Percentiles rank a stretch among this genome's conserved stretches.
Evolutionary conservation across 2,329 filamentous ascomycete species (phyloP).

Genomic region (Tolypocladium capitatum): DNA sequence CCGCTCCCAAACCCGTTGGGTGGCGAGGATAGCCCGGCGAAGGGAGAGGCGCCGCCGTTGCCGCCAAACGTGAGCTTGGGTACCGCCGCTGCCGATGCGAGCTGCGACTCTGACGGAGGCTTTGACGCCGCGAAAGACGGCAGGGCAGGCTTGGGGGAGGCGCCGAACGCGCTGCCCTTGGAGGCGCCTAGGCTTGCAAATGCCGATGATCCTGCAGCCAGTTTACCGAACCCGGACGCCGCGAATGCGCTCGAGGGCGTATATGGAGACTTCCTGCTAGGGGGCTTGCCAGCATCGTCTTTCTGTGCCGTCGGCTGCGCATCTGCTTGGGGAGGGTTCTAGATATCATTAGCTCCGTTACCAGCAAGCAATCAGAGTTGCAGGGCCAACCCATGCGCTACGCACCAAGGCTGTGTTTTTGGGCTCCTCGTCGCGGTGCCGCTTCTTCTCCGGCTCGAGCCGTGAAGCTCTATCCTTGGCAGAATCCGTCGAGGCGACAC

Average conservation of each 20-base stretch:
- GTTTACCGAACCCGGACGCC: constrained; percentile 53
- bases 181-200: constrained; percentile 43
- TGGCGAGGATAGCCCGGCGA: constrained; percentile 28
- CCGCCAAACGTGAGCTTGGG: constrained; percentile 38
- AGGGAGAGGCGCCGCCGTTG: constrained; percentile 29
- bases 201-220: constrained; percentile 49
- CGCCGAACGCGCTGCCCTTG: constrained; percentile 37
- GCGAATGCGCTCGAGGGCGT: constrained; percentile 52
- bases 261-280: constrained; percentile 13
- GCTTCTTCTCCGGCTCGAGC: constrained; percentile 51
- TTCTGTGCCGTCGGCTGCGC: constrained; percentile 7
- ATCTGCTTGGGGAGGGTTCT: constrained; percentile 1
- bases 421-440: constrained; percentile 39
- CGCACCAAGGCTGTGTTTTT: constrained; percentile 20
- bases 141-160: constrained; percentile 22
- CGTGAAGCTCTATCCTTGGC: constrained; percentile 33
- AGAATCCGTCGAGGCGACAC: constrained; percentile 27
- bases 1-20: constrained; percentile 35
- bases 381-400: not conserved
- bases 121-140: constrained; percentile 16
- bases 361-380: not conserved
- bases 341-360: not conserved
- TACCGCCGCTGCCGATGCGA: constrained; percentile 14
- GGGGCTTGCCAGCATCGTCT: constrained; percentile 10
- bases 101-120: constrained; percentile 5